Conservation (phyloP, 768 basidiomycete genomes). For the Panellus pusillus region DNA sequence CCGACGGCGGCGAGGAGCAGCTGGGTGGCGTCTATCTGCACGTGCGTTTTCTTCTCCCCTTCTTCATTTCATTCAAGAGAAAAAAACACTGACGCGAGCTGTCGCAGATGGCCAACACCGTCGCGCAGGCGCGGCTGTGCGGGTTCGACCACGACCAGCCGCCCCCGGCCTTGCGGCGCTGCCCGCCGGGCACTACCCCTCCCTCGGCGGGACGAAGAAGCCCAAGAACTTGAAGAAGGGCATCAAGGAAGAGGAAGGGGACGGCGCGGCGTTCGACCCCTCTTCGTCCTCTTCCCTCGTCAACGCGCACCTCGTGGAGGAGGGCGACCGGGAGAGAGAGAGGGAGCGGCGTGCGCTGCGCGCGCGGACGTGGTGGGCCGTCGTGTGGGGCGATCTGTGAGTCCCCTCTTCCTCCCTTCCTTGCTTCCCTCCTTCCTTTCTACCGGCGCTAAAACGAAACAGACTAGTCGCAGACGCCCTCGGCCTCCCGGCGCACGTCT, state of each 20-base stretch:
- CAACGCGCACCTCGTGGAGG: background rate
- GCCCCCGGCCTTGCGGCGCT: no score
- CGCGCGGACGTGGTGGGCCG: conserved; percentile 77
- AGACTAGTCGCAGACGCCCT: conserved; percentile 69
- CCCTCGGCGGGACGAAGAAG: background rate
- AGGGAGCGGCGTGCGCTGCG: conserved; percentile 36
- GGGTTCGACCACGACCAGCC: background rate
- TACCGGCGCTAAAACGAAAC: conserved; percentile 3
- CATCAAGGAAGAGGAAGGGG: conserved; percentile 3
- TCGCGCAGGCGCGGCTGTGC: conserved; percentile 13
- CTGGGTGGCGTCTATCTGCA: conserved; percentile 11
- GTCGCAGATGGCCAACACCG: conserved; percentile 17
- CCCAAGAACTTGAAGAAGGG: background rate
- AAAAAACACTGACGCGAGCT: background rate
- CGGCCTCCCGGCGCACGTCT: conserved; percentile 6
- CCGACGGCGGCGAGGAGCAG: background rate
- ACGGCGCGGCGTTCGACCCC: no score
- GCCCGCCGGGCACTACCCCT: no score
- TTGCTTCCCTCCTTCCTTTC: conserved; percentile 3
- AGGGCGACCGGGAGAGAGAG: background rate
- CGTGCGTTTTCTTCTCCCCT: conserved; percentile 10
- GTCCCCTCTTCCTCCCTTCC: conserved; percentile 31
- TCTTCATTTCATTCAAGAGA: background rate
- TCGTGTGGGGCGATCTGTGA: conserved; percentile 76
- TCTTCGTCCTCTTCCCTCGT: background rate